Base-by-base conservation (phyloP, 805 yeast genomes). In the Ogataea populi-albae region DNA sequence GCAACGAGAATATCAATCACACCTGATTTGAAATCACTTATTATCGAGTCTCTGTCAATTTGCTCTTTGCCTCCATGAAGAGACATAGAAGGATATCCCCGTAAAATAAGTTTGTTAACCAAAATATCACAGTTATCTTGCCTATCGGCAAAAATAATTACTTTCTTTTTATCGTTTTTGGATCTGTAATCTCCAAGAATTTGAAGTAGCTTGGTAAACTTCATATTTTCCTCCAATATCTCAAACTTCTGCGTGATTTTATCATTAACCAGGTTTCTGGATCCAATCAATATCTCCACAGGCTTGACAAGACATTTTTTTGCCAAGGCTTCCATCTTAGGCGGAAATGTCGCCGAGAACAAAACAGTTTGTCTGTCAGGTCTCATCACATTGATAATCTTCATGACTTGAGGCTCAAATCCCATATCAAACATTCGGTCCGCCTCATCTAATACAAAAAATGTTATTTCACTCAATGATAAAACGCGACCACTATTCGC, bases 381-480 rank as follows among this genome's bases (percentile, higher is more conserved):
- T 32, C 97, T 68, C 3, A 86, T 70, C 23, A 83, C 82, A 11
- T 74, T 68, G 54, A 88, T 68, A 16, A 93, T 81, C 50, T 86
- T 86, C 47, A 75, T 78, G 4, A 93, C 87, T 55, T 93, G 98
- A 0, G 98, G 98, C 50, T 87, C 98, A 62, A 93, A 93, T 1
- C 98, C 98, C 73, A 93, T 67, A 58, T 93, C 98, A 64, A 91
- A 91, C 84, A 93, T 80, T 45, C 98, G 65, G 60, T 93, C 98
- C 1, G 98, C 97, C 55, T 93, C 98, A 57, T 93, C 98, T 40
- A 93, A 64, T 0, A 89, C 94, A n/a, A 87, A 69, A 57, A 81
- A 87, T 0, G 96, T 80, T 5, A 84, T 78, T 27, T 89, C 64
- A 19, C 67, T 63, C 5, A 93, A 65, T 42, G 78, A 80, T 3